phyloP scores from a whole-genome alignment of 495 filamentous ascomycete species.

The Staphylotrichum tortipilum region DNA sequence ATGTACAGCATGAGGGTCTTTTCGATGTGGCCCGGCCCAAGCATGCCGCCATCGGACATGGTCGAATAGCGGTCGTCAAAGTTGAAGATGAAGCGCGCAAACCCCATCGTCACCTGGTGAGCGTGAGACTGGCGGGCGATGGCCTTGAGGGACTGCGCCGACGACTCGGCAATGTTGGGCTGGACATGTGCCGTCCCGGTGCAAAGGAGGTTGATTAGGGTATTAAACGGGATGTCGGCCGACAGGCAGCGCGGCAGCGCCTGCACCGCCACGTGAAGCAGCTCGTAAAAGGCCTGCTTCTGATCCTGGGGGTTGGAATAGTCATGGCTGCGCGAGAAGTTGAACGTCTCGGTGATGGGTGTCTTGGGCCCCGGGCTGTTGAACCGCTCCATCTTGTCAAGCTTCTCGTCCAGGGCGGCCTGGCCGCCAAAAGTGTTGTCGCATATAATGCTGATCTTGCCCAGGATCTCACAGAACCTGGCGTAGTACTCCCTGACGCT shows the following conservation, averaged over 20 bases:
- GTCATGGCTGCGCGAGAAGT: constrained; percentile 75
- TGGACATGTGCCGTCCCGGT: constrained; percentile 96
- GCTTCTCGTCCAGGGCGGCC: constrained; percentile 89
- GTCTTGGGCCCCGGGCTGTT: constrained; percentile 79
- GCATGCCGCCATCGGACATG: constrained; percentile 96
- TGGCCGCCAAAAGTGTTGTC: constrained; percentile 96
- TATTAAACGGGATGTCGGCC: constrained; percentile 83
- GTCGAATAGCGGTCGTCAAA: constrained; percentile 96
- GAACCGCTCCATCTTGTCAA: constrained; percentile 89
- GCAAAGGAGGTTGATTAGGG: constrained; percentile 88
- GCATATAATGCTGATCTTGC: constrained; percentile 90
- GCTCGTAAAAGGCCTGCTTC: constrained; percentile 89
- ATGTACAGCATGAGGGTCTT: constrained; percentile 88
- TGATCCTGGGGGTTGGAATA: constrained; percentile 65
- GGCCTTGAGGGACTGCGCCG: constrained; percentile 84
- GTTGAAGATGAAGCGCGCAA: constrained; percentile 93
- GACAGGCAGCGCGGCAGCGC: constrained; percentile 89
- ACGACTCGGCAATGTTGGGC: constrained; percentile 82
- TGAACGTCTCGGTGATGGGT: constrained; percentile 88
- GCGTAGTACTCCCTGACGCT: constrained; percentile 74
- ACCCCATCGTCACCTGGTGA: constrained; percentile 93
- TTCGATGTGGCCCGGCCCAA: constrained; percentile 90
- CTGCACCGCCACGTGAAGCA: constrained; percentile 92
- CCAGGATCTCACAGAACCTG: constrained; percentile 87
- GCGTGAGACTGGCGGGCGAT: constrained; percentile 91